Evolutionary conservation across 345 rosid genomes (phyloP), one percentile per base, ranked within the genome.

Genomic region (Trapa bicornis): DNA sequence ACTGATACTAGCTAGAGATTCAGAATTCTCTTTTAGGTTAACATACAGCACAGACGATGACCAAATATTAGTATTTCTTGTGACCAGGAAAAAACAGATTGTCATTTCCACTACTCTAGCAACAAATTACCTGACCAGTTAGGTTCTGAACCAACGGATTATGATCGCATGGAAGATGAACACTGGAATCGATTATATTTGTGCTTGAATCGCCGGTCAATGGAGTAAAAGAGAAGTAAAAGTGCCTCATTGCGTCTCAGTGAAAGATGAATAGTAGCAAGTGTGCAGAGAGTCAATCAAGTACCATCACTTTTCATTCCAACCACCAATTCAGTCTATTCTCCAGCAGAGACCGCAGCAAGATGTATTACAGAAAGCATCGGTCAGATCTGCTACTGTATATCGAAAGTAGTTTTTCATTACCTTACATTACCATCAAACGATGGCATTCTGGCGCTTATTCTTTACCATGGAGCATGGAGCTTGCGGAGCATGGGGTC

Each of bases 241-340:
- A 58, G 67, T 39, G 45, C 29, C 56, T 66, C 45, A 66, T 33
- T 64, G 43, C 33, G 3, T 57, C 72, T 22, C 5, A 48, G 54
- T 54, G 41, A 67, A 8, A 41, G 38, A 66, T 37, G 70, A 45
- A 65, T 70, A 36, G 74, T 66, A 36, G 2, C 13, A 36, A 50
- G 36, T 52, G 60, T 8, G 11, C 50, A 22, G 42, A 32, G 29
- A 22, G 29, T 22, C 1, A 70, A 54, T 57, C 13, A 58, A 33
- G 68, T 85, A 94, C 99, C 99, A 76, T 83, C 86, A 67, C 89
- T 91, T 78, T 86, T 91, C 74, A 94, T 62, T 68, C 97, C 99
- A 72, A 84, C 95, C 16, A 91, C 85, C 15, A 94, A 74, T 70
- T 88, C 95, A 66, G 91, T 73, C 78, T 91, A 95, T 74, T 74